Evolutionary conservation across 1,284 basidiomycete species (phyloP).

Genomic region (Lignosus rhinocerotis): DNA sequence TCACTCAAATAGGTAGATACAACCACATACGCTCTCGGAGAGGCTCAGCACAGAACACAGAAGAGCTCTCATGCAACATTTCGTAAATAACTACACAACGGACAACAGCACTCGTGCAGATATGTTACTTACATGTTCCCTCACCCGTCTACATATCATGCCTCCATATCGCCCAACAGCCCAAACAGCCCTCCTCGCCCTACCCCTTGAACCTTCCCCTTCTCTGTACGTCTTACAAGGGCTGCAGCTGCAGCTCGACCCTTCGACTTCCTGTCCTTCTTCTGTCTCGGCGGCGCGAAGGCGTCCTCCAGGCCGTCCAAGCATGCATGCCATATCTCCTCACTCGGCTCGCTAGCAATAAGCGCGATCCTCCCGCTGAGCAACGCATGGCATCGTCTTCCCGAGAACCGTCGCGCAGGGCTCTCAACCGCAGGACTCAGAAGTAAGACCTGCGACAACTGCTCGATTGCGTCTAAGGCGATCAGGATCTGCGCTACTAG

Average conservation of each 20-base stretch:
- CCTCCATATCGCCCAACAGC: conserved; percentile 15
- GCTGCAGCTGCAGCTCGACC: background rate
- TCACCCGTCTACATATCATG: background rate
- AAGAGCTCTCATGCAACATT: too few species aligned
- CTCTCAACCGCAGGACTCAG: conserved; percentile 47
- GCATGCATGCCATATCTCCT: conserved; percentile 49
- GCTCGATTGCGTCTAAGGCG: conserved; percentile 58
- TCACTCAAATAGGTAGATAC: too few species aligned
- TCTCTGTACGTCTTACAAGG: background rate
- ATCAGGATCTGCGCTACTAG: conserved; percentile 67
- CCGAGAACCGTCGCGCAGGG: conserved; percentile 54
- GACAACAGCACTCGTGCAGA: background rate
- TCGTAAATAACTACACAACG: background rate
- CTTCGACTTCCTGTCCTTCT: conserved; percentile 42
- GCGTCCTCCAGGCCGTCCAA: conserved; percentile 48
- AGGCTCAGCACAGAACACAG: too few species aligned
- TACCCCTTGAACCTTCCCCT: background rate
- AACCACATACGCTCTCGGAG: too few species aligned
- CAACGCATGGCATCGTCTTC: conserved; percentile 53
- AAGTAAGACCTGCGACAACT: conserved; percentile 61
- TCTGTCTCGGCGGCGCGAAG: conserved; percentile 41
- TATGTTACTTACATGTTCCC: background rate
- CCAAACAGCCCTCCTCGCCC: conserved; percentile 8
- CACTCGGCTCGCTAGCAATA: conserved; percentile 26
- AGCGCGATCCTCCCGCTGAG: conserved; percentile 37